phyloP scores from a whole-genome alignment of 345 rosid species.

The Corymbia maculata region DNA sequence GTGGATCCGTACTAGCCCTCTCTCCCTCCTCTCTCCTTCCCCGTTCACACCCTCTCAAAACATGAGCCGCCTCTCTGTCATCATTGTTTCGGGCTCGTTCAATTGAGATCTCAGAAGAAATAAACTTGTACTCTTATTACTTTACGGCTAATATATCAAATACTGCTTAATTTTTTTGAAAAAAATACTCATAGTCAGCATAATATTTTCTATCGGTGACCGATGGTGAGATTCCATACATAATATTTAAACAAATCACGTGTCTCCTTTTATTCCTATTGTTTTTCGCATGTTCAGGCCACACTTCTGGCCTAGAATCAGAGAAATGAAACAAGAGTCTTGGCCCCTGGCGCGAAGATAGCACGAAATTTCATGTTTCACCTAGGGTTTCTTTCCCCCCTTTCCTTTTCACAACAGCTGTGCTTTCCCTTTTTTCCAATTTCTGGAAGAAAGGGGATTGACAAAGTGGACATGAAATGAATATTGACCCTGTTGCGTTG shows the following conservation, averaged over 20 bases:
- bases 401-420: not conserved
- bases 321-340: not conserved
- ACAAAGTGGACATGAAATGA: not conserved
- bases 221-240: not conserved
- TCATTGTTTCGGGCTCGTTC: not conserved
- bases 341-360: not conserved
- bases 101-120: not conserved
- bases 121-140: not conserved
- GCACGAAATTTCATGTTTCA: not conserved
- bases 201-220: not conserved
- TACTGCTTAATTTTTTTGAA: not conserved
- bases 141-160: not conserved
- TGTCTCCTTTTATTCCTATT: not conserved
- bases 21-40: constrained; percentile 4
- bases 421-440: not conserved
- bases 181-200: not conserved
- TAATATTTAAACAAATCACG: not conserved
- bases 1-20: constrained; percentile 27
- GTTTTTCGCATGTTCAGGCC: not conserved
- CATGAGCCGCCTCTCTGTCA: not conserved
- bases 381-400: not conserved
- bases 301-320: not conserved
- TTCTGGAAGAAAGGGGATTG: not conserved
- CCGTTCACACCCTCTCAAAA: not conserved
- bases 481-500: not conserved